A percentile compares a stretch with the other conserved stretches of the same genome.
Evolutionary conservation across 2,329 filamentous ascomycete species (phyloP).

Genomic region (Cryphonectria nitschkei): DNA sequence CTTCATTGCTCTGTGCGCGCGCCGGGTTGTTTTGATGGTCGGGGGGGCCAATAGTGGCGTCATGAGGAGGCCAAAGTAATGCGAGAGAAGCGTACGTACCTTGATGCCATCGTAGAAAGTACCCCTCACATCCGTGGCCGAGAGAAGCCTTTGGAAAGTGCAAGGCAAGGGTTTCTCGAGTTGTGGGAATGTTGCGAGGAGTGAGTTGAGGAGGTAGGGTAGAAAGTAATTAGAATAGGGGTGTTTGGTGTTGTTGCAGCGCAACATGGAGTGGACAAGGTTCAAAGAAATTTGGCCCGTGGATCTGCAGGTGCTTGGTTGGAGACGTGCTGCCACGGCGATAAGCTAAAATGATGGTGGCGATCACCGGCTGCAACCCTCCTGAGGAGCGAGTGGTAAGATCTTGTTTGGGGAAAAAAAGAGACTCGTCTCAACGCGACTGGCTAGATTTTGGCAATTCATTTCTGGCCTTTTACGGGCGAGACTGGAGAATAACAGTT

Average conservation of each 20-base stretch:
- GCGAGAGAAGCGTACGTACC: conserved; percentile 30
- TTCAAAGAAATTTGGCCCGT: conserved; percentile 16
- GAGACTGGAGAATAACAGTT: neutral
- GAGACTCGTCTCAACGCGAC: conserved; percentile 15
- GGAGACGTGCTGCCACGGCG: neutral
- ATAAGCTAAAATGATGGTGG: conserved; percentile 13
- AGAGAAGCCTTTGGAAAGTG: neutral
- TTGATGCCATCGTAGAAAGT: conserved; percentile 32
- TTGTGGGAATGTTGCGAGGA: neutral
- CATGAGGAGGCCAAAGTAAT: neutral
- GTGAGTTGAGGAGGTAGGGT: neutral
- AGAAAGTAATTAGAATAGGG: conserved; percentile 4
- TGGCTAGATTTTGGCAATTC: neutral
- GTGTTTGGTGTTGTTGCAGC: conserved; percentile 1
- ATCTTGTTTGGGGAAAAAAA: neutral
- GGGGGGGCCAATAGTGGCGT: neutral
- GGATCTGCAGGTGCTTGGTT: neutral
- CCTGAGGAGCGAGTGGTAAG: neutral
- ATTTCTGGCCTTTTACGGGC: neutral
- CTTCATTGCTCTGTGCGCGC: too few relatives aligned
- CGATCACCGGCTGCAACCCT: conserved; percentile 11
- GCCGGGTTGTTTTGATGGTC: neutral
- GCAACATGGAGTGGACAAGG: conserved; percentile 6
- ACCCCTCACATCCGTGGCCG: conserved; percentile 25
- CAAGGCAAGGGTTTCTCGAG: neutral